Base-by-base conservation (phyloP, 768 basidiomycete species). In the Leucosporidium yakuticum region DNA sequence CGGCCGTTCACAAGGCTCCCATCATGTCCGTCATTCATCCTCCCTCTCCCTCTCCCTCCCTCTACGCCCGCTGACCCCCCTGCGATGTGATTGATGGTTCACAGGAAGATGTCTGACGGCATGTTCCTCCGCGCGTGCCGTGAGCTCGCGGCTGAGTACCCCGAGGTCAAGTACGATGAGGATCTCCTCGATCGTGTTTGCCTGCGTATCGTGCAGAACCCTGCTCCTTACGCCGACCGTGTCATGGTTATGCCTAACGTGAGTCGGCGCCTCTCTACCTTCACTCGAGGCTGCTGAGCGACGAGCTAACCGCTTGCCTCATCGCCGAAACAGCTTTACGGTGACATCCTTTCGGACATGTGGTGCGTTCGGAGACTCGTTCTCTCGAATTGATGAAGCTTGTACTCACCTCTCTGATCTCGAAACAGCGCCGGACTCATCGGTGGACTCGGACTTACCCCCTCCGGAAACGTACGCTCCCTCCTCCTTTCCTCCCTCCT, bases 221-320 rank as follows among this genome's bases (percentile, higher is more conserved):
- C 96, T 29, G 82, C 80, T 75, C 96, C 96, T 11, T 99, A 87
- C 82, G 84, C 90, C 48, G 93, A 96, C 81, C 88, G 92, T 60
- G 95, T 99, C 71, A 98, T 99, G 95, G 96, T 99, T 74, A 98
- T 98, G 94, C 96, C 96, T 63, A 99, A 99, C 83, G 82, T 99
- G 60, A 55, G 70, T 54, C 25, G 4, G 12, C n/a, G n/a, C n/a
- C n/a, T n/a, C n/a, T n/a, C n/a, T n/a, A n/a, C n/a, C n/a, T n/a
- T n/a, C n/a, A n/a, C n/a, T n/a, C n/a, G n/a, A n/a, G n/a, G n/a
- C n/a, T n/a, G n/a, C 51, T 9, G n/a, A 15, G n/a, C 51, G 27
- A 53, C 14, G 39, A 44, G 39, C 51, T 53, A 21, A 53, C 51
- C n/a, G 9, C 27, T n/a, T 15, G 12, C 54, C 27, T 53, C 21